A percentile compares a stretch with the other conserved stretches of the same genome.
phyloP scores from a whole-genome alignment of 2,329 filamentous ascomycete species.

The Elsinoe arachidis region DNA sequence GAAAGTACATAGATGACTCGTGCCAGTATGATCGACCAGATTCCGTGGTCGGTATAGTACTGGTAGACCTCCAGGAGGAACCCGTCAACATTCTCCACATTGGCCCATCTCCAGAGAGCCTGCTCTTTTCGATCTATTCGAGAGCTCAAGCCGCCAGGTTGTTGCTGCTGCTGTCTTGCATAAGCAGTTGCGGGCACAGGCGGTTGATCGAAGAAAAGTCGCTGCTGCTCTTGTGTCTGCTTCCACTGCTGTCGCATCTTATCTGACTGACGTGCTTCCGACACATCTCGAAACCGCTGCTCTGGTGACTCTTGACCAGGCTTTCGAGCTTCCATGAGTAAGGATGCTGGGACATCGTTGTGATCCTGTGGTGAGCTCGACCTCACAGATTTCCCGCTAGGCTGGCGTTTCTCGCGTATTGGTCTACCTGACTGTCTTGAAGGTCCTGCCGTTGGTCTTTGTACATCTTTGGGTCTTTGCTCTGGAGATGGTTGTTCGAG shows the following conservation, averaged over 20 bases:
- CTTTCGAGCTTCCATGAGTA: conserved; percentile 10
- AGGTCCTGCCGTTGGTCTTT: conserved; percentile 12
- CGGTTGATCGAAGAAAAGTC: conserved; percentile 27
- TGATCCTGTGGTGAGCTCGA: conserved; percentile 14
- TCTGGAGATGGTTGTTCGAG: conserved; percentile 35
- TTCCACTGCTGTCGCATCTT: conserved; percentile 44
- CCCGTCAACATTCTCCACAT: conserved; percentile 78
- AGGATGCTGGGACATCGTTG: conserved; percentile 10
- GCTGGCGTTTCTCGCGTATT: conserved; percentile 10
- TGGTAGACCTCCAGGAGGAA: conserved; percentile 81
- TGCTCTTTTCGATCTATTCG: conserved; percentile 55
- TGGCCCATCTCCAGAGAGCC: conserved; percentile 88
- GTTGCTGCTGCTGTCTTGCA: conserved; percentile 13
- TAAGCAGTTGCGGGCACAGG: background rate
- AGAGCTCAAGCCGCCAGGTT: background rate
- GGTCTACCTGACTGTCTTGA: background rate
- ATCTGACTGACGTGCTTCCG: conserved; percentile 37
- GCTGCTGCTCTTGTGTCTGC: conserved; percentile 38
- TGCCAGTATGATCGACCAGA: conserved; percentile 74
- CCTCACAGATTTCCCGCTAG: conserved; percentile 12
- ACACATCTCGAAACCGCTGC: conserved; percentile 21
- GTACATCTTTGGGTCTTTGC: conserved; percentile 10
- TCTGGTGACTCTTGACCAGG: background rate
- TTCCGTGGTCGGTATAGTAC: conserved; percentile 74
- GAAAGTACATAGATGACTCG: conserved; percentile 68